phyloP scores from a whole-genome alignment of 257 asterid species.

The Solanum medicagineum region DNA sequence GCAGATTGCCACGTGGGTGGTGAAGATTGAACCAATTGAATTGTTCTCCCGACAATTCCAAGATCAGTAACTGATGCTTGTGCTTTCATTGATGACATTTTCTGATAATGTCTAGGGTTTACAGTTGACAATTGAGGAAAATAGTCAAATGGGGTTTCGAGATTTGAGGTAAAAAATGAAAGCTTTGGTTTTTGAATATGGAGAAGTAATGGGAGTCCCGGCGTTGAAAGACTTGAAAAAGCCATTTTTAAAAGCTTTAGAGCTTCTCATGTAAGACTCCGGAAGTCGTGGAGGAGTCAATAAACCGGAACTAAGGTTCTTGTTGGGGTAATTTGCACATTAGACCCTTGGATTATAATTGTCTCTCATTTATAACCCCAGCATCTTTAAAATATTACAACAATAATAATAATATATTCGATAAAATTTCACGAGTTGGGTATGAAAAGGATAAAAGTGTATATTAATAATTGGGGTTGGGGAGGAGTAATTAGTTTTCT shows the following conservation, averaged over 20 bases:
- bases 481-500: not conserved
- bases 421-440: no score
- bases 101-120: slow-evolving; percentile 9
- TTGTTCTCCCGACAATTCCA: slow-evolving; percentile 43
- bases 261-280: not conserved
- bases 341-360: not conserved
- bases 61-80: slow-evolving; percentile 32
- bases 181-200: not conserved
- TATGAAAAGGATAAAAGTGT: not conserved
- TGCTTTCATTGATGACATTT: slow-evolving; percentile 2
- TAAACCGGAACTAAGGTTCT: not conserved
- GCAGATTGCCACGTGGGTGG: slow-evolving; percentile 89
- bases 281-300: not conserved
- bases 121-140: slow-evolving; percentile 2
- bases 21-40: slow-evolving; percentile 44
- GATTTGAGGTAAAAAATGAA: slow-evolving; percentile 2
- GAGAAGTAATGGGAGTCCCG: not conserved
- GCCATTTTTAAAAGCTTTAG: slow-evolving; percentile 5
- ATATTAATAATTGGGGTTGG: no score
- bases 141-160: slow-evolving; percentile 15
- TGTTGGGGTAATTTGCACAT: not conserved
- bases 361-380: not conserved
- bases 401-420: no score
- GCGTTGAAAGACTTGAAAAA: not conserved
- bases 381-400: not conserved